Evolutionary conservation across 225 moss, liverwort and hornwort species (phyloP).

Genomic region (Pseudoscleropodium purum): DNA sequence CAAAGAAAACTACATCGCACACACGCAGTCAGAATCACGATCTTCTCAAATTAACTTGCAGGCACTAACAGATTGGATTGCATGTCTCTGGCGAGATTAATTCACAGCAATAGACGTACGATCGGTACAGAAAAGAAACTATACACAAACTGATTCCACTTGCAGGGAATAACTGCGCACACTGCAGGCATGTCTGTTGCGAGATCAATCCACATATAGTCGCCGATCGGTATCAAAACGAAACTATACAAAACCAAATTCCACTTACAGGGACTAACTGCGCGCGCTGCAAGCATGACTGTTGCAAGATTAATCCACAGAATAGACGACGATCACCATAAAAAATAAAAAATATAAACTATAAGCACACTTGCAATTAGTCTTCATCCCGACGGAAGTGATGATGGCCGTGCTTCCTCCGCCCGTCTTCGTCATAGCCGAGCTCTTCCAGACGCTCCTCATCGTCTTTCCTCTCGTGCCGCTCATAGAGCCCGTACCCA

Average conservation of each 20-base stretch:
- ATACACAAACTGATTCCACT: neutral
- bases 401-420: slow-evolving; percentile 9
- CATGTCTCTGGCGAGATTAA: neutral
- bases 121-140: neutral
- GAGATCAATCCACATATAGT: neutral
- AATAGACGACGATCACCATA: neutral
- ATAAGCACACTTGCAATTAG: neutral
- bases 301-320: neutral
- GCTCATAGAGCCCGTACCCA: slow-evolving; percentile 26
- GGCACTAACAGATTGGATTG: neutral
- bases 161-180: neutral
- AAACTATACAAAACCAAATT: neutral
- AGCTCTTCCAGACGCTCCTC: slow-evolving; percentile 14
- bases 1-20: neutral
- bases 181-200: neutral
- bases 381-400: neutral
- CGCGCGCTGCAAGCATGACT: neutral
- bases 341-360: neutral
- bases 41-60: neutral
- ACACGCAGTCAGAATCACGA: neutral
- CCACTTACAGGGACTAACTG: neutral
- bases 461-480: neutral
- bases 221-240: no score
- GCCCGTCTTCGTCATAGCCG: slow-evolving; percentile 8
- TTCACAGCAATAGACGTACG: neutral